These are phyloP conservation scores for Raphanus sativus DNA, from an alignment of 345 rosid species.

Conservation along the genomic window DNA sequence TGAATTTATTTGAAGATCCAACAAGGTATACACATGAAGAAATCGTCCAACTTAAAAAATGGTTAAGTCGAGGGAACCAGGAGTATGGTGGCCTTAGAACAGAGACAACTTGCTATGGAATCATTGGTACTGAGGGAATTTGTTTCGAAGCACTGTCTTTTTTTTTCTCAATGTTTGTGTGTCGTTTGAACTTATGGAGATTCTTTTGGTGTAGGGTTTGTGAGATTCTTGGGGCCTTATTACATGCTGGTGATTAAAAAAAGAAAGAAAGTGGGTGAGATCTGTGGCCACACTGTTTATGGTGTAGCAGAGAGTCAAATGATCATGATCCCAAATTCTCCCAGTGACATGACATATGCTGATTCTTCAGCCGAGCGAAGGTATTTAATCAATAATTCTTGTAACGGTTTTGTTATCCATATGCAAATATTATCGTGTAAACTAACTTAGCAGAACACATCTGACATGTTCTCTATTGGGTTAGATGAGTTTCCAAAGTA, in stretches of 20 bases:
- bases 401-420: not conserved
- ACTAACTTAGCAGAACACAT: not conserved
- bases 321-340: conserved; percentile 61
- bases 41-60: conserved; percentile 50
- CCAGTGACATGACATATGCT: conserved; percentile 56
- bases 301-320: conserved; percentile 62
- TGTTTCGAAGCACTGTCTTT: not conserved
- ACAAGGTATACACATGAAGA: conserved; percentile 56
- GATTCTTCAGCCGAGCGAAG: conserved; percentile 69
- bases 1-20: conserved; percentile 64
- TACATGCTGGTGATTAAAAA: conserved; percentile 83
- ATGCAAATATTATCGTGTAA: not conserved
- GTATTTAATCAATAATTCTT: conserved; percentile 34
- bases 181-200: conserved; percentile 8
- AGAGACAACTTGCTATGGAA: conserved; percentile 70
- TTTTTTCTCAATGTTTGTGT: not conserved
- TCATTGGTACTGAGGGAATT: conserved; percentile 55
- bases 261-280: conserved; percentile 76
- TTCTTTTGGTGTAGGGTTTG: conserved; percentile 57
- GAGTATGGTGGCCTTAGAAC: conserved; percentile 65
- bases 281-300: conserved; percentile 74
- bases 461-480: too few relatives aligned
- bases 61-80: conserved; percentile 63
- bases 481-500: too few relatives aligned
- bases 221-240: conserved; percentile 84